These are phyloP conservation scores for Phytophthora pluvialis DNA, from an alignment of 352 stramenopile genomes.

Conservation along the genomic window DNA sequence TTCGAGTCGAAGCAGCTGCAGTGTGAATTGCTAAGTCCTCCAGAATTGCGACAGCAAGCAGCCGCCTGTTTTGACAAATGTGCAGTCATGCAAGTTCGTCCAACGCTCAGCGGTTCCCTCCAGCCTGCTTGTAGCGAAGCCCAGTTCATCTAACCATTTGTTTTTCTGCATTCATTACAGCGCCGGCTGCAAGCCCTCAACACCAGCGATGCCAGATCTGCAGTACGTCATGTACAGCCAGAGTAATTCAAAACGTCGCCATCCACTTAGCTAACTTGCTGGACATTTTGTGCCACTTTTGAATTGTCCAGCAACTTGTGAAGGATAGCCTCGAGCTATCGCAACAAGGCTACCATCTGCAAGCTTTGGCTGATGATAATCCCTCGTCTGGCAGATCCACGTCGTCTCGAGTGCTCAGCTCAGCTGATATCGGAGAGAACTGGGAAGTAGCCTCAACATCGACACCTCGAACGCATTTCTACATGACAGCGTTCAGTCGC, in stretches of 20 bases:
- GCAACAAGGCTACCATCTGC: slow-evolving; percentile 60
- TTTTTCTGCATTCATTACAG: slow-evolving; percentile 10
- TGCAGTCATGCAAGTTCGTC: slow-evolving; percentile 41
- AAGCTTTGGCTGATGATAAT: slow-evolving; percentile 44
- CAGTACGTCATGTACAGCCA: slow-evolving; percentile 14
- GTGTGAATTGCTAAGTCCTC: slow-evolving; percentile 35
- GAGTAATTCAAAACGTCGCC: neutral
- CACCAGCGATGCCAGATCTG: slow-evolving; percentile 19
- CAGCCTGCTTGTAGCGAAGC: neutral
- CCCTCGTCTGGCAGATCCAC: slow-evolving; percentile 15
- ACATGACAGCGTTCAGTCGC: slow-evolving; percentile 41
- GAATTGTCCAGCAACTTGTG: slow-evolving; percentile 34
- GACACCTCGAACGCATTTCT: slow-evolving; percentile 43
- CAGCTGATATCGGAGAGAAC: slow-evolving; percentile 4
- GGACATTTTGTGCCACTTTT: neutral
- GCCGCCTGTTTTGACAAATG: slow-evolving; percentile 44
- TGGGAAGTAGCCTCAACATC: slow-evolving; percentile 8
- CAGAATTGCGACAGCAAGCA: slow-evolving; percentile 38
- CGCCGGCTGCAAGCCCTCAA: slow-evolving; percentile 29
- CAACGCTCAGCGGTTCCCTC: neutral
- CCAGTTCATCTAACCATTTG: neutral
- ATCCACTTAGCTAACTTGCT: neutral
- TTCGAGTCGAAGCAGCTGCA: slow-evolving; percentile 37
- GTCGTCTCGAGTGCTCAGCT: slow-evolving; percentile 29
- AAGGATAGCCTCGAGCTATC: slow-evolving; percentile 53